These are phyloP conservation scores for Mortierella sp. DNA, from an alignment of 371 early-diverging fungal species.

Conservation along the genomic window DNA sequence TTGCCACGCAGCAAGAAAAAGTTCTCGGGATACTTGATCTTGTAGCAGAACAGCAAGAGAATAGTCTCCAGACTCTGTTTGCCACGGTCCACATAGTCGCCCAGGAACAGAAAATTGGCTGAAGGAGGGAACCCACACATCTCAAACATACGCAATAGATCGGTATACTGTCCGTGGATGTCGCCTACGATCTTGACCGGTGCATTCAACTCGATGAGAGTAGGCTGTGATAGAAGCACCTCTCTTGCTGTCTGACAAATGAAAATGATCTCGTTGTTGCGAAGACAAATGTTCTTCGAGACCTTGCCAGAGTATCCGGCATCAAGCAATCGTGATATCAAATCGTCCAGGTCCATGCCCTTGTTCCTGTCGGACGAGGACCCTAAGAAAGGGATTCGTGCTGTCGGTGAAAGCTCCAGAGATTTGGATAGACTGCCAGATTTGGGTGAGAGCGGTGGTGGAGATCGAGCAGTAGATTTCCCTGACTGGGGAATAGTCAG, in stretches of 20 bases:
- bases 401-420: conserved; percentile 41
- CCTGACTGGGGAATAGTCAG: conserved; percentile 26
- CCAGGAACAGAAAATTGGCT: conserved; percentile 95
- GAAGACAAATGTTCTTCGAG: conserved; percentile 80
- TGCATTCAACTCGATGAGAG: conserved; percentile 95
- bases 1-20: conserved; percentile 98
- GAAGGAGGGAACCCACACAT: conserved; percentile 92
- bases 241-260: conserved; percentile 92
- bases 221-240: conserved; percentile 94
- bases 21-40: conserved; percentile 97
- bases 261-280: conserved; percentile 86
- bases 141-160: conserved; percentile 92
- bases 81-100: conserved; percentile 99
- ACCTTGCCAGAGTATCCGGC: conserved; percentile 83
- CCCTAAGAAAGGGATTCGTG: conserved; percentile 42
- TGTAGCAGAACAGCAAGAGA: conserved; percentile 93
- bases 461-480: conserved; percentile 16
- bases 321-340: conserved; percentile 84
- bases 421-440: conserved; percentile 19
- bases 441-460: conserved; percentile 36
- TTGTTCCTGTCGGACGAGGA: conserved; percentile 44
- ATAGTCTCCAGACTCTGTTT: conserved; percentile 98
- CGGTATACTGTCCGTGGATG: conserved; percentile 96
- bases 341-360: conserved; percentile 83
- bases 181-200: conserved; percentile 98